These are phyloP conservation scores for Auricularia auricula-judae DNA, from an alignment of 768 basidiomycete genomes.

Conservation along the genomic window DNA sequence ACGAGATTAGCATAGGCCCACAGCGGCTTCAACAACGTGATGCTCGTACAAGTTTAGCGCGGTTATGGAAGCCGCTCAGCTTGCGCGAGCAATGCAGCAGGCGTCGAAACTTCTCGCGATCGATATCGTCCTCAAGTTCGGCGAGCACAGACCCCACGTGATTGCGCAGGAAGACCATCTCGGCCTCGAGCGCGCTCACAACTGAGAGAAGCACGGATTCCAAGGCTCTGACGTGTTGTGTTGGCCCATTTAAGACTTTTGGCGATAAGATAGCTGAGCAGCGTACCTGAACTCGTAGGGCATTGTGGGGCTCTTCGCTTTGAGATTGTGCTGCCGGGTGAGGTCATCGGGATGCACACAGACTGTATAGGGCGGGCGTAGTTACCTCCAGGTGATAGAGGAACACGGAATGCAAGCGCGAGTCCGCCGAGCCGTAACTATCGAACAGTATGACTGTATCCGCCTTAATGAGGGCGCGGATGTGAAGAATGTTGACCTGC, in stretches of 20 bases:
- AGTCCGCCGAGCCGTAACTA: constrained; percentile 79
- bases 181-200: constrained; percentile 85
- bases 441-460: constrained; percentile 89
- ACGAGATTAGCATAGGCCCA: constrained; percentile 20
- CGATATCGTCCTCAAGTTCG: constrained; percentile 91
- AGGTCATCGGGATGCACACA: constrained; percentile 5
- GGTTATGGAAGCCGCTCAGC: constrained; percentile 79
- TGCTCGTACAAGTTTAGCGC: constrained; percentile 47
- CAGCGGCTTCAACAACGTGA: constrained; percentile 28
- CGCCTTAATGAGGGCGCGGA: constrained; percentile 88
- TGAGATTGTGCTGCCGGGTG: constrained; percentile 63
- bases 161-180: constrained; percentile 89
- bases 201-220: constrained; percentile 91
- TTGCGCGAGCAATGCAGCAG: constrained; percentile 87
- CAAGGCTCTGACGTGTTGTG: constrained; percentile 50
- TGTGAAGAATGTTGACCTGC: constrained; percentile 88
- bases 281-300: constrained; percentile 88
- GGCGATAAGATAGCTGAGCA: neutral
- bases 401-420: constrained; percentile 76
- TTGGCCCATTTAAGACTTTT: constrained; percentile 10
- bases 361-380: neutral
- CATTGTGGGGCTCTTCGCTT: constrained; percentile 50
- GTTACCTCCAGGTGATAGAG: constrained; percentile 76
- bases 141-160: constrained; percentile 83
- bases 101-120: constrained; percentile 87